Evolutionary conservation across 1,284 basidiomycete species (phyloP), one percentile per base, ranked within the genome.

Genomic region (Abortiporus biennis): DNA sequence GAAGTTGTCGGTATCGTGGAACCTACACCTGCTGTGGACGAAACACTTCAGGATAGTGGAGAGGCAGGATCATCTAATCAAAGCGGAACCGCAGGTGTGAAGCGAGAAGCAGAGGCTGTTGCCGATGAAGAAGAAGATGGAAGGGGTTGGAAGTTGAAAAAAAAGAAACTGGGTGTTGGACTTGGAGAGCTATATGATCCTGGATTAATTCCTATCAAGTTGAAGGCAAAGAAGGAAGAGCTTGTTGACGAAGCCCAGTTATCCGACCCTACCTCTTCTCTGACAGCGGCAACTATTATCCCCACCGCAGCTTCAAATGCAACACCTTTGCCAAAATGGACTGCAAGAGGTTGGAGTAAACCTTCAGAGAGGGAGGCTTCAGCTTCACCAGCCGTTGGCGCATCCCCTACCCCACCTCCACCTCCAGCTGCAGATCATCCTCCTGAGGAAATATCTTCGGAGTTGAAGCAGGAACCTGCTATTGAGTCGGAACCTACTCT

Each of bases 111-210:
- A n/a, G 60, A 60, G 29, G 50, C 48, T 22, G 39, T 45, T 1
- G 54, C 57, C 4, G 36, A 20, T 8, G 75, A 74, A 34, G 72
- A 74, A 13, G 78, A 80, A 32, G 80, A 83, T 49, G 64, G 61
- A 5, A 72, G 80, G 4, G 59, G 63, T 16, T 88, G 78, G 67
- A 87, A 85, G 61, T 50, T 89, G 45, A 68, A 74, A 43, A 80
- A 77, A 65, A 80, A 76, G 63, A 76, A 67, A 0, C 52, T 73
- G 15, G 58, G 52, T 0, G 59, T 67, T 1, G 84, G 82, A 4
- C 58, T 88, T 6, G 82, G 77, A 16, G 77, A 85, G 50, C 70
- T 85, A 23, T 88, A 85, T 50, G 85, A 89, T 53, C 83, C 83
- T 4, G 81, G 76, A 1, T 49, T 74, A 19, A 76, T 86, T 41